A percentile compares a stretch with the other conserved stretches of the same genome.
phyloP scores from a whole-genome alignment of 2,329 filamentous ascomycete species.

The Colletotrichum lindemuthianum region DNA sequence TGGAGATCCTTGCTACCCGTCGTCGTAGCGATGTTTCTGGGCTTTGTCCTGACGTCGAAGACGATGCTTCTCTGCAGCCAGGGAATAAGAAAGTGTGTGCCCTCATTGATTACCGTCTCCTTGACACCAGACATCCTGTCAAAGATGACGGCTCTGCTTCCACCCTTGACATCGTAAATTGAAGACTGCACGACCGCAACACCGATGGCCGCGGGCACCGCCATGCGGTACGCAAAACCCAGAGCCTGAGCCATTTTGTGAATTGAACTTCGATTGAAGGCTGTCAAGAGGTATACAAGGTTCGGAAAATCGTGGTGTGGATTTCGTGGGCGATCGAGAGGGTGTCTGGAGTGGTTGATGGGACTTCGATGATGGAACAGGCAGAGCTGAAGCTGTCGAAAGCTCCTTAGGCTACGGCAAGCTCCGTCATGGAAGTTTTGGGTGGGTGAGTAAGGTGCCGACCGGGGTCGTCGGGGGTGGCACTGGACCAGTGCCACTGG shows the following conservation, averaged over 20 bases:
- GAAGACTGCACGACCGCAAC: conserved; percentile 77
- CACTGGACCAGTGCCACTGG: conserved; percentile 27
- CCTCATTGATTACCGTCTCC: conserved; percentile 92
- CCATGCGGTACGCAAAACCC: conserved; percentile 71
- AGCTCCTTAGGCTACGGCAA: conserved; percentile 34
- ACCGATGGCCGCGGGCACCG: conserved; percentile 78
- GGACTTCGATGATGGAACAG: conserved; percentile 7
- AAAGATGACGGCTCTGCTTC: conserved; percentile 96
- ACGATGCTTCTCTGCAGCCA: conserved; percentile 96
- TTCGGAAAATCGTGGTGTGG: neutral
- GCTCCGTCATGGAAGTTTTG: conserved; percentile 35
- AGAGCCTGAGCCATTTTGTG: conserved; percentile 61
- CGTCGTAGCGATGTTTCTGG: conserved; percentile 95
- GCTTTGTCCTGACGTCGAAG: conserved; percentile 97
- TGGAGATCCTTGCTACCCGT: conserved; percentile 99
- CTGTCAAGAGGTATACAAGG: neutral
- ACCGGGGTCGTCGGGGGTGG: conserved; percentile 27
- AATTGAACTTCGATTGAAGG: neutral
- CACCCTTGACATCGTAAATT: conserved; percentile 97
- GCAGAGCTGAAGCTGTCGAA: conserved; percentile 32
- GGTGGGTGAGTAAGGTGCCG: conserved; percentile 2
- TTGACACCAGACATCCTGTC: conserved; percentile 92
- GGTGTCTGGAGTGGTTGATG: conserved; percentile 6
- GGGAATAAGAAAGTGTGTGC: conserved; percentile 94
- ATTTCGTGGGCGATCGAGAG: conserved; percentile 28